Conservation (phyloP, 495 filamentous ascomycete species). For the Zalerion maritima region DNA sequence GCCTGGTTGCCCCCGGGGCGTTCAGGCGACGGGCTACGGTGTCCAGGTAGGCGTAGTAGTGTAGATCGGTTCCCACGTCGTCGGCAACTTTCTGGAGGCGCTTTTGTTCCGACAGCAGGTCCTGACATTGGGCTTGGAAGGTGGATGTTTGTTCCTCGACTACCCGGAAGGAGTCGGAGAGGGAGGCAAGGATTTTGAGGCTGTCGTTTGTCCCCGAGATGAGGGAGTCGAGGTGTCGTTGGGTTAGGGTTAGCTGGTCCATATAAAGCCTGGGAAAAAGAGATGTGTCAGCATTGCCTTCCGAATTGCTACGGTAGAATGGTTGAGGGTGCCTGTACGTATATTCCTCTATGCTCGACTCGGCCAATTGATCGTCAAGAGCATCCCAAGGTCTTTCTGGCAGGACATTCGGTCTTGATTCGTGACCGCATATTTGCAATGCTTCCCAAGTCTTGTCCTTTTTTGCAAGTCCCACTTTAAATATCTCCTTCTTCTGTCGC, state of each 20-base stretch:
- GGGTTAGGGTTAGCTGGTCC: slow-evolving; percentile 64
- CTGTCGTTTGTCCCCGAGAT: slow-evolving; percentile 57
- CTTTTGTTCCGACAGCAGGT: slow-evolving; percentile 62
- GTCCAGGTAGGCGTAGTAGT: slow-evolving; percentile 86
- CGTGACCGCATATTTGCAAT: slow-evolving; percentile 21
- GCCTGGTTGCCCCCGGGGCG: slow-evolving; percentile 73
- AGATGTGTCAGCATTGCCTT: slow-evolving; percentile 16
- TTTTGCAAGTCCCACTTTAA: slow-evolving; percentile 11
- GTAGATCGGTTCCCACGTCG: slow-evolving; percentile 67
- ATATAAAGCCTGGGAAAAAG: slow-evolving; percentile 55
- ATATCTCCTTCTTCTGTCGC: slow-evolving; percentile 23
- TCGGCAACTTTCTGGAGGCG: slow-evolving; percentile 62
- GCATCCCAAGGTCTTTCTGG: slow-evolving; percentile 29
- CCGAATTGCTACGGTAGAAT: not conserved
- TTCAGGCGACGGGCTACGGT: slow-evolving; percentile 80
- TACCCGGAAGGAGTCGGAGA: slow-evolving; percentile 68
- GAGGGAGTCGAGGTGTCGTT: slow-evolving; percentile 69
- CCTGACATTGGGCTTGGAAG: slow-evolving; percentile 84
- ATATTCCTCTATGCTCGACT: slow-evolving; percentile 75
- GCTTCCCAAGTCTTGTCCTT: slow-evolving; percentile 28
- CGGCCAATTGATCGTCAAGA: slow-evolving; percentile 51
- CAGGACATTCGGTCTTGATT: slow-evolving; percentile 22
- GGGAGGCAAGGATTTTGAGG: slow-evolving; percentile 53
- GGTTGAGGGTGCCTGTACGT: slow-evolving; percentile 33
- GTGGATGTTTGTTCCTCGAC: slow-evolving; percentile 83